These are phyloP conservation scores for Naganishia onofrii DNA, from an alignment of 768 basidiomycete genomes.

Conservation along the genomic window DNA sequence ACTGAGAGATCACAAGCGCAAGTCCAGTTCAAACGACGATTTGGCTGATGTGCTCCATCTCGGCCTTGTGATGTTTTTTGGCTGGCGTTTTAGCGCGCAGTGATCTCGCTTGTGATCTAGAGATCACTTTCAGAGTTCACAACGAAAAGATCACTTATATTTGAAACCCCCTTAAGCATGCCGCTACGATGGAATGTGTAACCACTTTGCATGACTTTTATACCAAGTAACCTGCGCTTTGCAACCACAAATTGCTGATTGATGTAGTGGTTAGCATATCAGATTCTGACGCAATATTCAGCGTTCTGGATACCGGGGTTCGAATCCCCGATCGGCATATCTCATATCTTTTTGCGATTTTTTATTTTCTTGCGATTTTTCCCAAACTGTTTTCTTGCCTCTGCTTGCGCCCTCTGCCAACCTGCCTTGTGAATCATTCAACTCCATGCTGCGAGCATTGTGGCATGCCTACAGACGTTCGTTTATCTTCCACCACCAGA, in stretches of 20 bases:
- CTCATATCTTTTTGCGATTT: not conserved
- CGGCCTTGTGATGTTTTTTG: not conserved
- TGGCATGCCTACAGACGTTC: too few species aligned
- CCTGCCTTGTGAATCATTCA: too few species aligned
- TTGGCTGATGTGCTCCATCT: not conserved
- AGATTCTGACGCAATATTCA: conserved; percentile 1
- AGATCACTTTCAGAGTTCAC: not conserved
- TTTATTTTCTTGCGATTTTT: too few species aligned
- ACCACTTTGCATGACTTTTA: too few species aligned
- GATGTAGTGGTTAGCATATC: conserved; percentile 9
- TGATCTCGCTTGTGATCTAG: conserved; percentile 1
- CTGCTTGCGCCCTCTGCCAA: too few species aligned
- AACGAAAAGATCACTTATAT: not conserved
- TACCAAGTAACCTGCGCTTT: too few species aligned
- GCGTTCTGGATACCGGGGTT: conserved; percentile 6
- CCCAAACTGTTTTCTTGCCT: too few species aligned
- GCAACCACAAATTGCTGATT: too few species aligned
- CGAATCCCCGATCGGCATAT: conserved; percentile 8
- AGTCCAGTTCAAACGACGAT: not conserved
- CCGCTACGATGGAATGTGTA: too few species aligned
- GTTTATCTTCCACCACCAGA: too few species aligned
- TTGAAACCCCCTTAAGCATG: conserved; percentile 5
- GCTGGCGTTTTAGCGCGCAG: not conserved
- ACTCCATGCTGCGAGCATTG: too few species aligned
- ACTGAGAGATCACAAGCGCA: not conserved